These are phyloP conservation scores for Monosporozyma unispora DNA, from an alignment of 805 yeast genomes.

Conservation along the genomic window DNA sequence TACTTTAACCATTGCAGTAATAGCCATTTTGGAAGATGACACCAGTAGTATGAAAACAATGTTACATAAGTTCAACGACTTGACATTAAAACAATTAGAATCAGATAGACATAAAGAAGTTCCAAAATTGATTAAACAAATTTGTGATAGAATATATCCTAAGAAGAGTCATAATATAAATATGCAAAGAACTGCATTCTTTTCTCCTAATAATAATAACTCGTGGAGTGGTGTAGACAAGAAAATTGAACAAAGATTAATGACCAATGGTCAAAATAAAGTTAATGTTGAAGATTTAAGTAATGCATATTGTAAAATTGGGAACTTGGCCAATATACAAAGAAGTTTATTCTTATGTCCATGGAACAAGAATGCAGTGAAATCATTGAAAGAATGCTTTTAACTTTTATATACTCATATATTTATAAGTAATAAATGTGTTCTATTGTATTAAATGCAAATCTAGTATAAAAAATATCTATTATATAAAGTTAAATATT, in stretches of 20 bases:
- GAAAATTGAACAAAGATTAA: slow-evolving; percentile 49
- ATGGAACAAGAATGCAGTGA: slow-evolving; percentile 30
- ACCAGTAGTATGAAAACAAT: slow-evolving; percentile 52
- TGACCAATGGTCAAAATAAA: slow-evolving; percentile 41
- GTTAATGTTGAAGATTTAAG: slow-evolving; percentile 43
- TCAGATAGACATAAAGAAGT: slow-evolving; percentile 46
- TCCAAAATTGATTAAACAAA: slow-evolving; percentile 49
- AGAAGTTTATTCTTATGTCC: slow-evolving; percentile 63
- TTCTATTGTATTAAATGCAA: neutral
- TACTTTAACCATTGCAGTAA: slow-evolving; percentile 70
- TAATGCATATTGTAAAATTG: slow-evolving; percentile 40
- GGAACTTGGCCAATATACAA: slow-evolving; percentile 48
- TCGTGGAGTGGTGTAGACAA: slow-evolving; percentile 63
- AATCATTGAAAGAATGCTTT: slow-evolving; percentile 26
- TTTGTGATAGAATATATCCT: slow-evolving; percentile 35
- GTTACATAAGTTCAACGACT: slow-evolving; percentile 49
- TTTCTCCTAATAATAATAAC: slow-evolving; percentile 61
- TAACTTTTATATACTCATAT: slow-evolving; percentile 3
- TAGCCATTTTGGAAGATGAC: slow-evolving; percentile 55
- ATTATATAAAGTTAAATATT: slow-evolving; percentile 32
- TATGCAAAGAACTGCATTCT: slow-evolving; percentile 64
- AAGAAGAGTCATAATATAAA: slow-evolving; percentile 11
- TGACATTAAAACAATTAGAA: slow-evolving; percentile 39
- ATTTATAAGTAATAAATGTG: neutral
- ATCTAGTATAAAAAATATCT: neutral